Evolutionary conservation across 176 grass and related monocot genomes (phyloP), one percentile per base, ranked within the genome.

Genomic region (Paspalum notatum): DNA sequence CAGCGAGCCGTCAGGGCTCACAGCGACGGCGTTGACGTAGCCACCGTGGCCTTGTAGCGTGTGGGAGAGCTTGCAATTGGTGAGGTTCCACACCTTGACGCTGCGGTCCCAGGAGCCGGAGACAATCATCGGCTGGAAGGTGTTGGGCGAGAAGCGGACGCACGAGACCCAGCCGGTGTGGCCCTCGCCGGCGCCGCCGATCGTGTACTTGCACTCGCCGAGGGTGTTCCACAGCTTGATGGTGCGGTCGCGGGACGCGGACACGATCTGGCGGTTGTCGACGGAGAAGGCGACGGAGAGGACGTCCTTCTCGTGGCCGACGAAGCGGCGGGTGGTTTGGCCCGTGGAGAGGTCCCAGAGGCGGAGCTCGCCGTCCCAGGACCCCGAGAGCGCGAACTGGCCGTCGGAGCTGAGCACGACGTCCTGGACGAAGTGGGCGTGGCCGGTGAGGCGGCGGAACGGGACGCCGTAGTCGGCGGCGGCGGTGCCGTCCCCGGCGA

Each of bases 141-240:
- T 74, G 70, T 79, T 89, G 45, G 95, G 95, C 9, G 92, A 92
- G 81, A 98, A 98, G 55, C 95, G 85, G 39, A 98, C 95, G 78
- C 90, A 98, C 37, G 87, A 89, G 13, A 98, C 95, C 92, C 95
- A 98, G 0, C 83, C 91, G 4, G 26, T 89, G 86, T 98, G 95
- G 4, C 83, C 95, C 72, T 98, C 95, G 18, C 82, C 71, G 18
- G 71, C 95, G 42, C 89, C 84, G 12, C 89, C 85, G 39, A 98
- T 98, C 12, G 95, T 98, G 88, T 98, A 98, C 81, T 98, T 98
- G 92, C 95, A 98, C 81, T 98, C 95, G 15, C 92, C 92, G 22
- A 98, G 92, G 4, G 95, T 98, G 86, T 94, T 98, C 95, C 95
- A 98, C 2, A 98, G 86, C 87, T 98, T 98, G 69, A 98, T 98